A percentile compares a stretch with the other conserved stretches of the same genome.
phyloP scores from a whole-genome alignment of 1,284 basidiomycete species.

The Papiliotrema fonsecae region DNA sequence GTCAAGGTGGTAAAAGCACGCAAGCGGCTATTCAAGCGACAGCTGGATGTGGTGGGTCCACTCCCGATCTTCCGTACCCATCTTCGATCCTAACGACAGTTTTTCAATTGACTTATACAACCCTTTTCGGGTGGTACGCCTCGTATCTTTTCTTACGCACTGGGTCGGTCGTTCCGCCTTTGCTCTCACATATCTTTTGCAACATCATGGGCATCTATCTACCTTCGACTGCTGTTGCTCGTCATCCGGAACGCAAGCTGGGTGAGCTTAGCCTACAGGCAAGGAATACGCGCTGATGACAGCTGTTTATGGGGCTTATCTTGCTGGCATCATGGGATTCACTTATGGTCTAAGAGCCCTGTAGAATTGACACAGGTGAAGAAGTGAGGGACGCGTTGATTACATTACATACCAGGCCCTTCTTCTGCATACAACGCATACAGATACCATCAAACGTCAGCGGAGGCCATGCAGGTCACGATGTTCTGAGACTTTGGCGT shows the following conservation, averaged over 20 bases:
- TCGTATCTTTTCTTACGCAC: constrained; percentile 74
- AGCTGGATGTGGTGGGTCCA: constrained; percentile 57
- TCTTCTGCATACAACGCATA: too few species aligned
- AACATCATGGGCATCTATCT: constrained; percentile 74
- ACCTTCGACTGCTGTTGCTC: constrained; percentile 26
- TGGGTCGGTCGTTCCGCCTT: constrained; percentile 52
- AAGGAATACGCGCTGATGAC: not conserved
- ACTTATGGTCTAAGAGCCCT: constrained; percentile 11
- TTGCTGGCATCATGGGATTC: constrained; percentile 42
- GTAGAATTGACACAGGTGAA: not conserved
- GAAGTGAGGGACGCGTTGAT: not conserved
- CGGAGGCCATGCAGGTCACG: too few species aligned
- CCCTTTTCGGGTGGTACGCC: constrained; percentile 84
- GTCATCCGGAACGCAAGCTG: constrained; percentile 30
- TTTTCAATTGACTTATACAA: constrained; percentile 84
- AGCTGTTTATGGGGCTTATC: constrained; percentile 28
- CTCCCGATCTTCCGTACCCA: not conserved
- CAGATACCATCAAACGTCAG: too few species aligned
- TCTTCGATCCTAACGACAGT: constrained; percentile 51
- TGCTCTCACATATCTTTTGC: constrained; percentile 80
- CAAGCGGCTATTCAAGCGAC: constrained; percentile 61
- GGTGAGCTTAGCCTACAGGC: not conserved
- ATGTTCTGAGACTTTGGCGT: too few species aligned
- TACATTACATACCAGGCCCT: not conserved
- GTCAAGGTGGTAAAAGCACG: constrained; percentile 60